Evolutionary conservation across 768 basidiomycete genomes (phyloP).

Genomic region (Tylopilus cervinicoccineus): DNA sequence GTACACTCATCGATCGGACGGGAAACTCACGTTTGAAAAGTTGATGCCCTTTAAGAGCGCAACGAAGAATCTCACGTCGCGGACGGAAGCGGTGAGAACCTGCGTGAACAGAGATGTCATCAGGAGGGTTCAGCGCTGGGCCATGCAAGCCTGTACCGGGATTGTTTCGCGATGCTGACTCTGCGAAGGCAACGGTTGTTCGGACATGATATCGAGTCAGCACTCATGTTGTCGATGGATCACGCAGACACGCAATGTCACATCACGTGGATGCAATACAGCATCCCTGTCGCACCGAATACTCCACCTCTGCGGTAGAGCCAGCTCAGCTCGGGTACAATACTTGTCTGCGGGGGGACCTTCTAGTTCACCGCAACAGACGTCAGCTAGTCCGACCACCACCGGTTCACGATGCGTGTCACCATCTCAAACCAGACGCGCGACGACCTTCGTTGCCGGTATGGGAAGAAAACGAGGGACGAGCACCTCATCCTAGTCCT

Average conservation of each 20-base stretch:
- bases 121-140: neutral
- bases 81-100: conserved; percentile 68
- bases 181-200: conserved; percentile 13
- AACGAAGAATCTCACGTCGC: conserved; percentile 80
- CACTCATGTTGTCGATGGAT: too few relatives aligned
- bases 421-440: conserved; percentile 37
- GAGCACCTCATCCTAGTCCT: conserved; percentile 16
- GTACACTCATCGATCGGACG: neutral
- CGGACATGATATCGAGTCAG: conserved; percentile 14
- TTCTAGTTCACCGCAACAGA: neutral
- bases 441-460: conserved; percentile 22
- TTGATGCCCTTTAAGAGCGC: conserved; percentile 78
- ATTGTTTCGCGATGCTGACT: conserved; percentile 19
- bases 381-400: too few relatives aligned
- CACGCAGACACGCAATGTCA: neutral
- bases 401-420: conserved; percentile 31
- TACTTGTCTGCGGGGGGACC: neutral
- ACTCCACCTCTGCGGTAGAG: too few relatives aligned
- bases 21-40: conserved; percentile 64
- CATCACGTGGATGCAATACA: conserved; percentile 12
- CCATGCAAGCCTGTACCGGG: conserved; percentile 16
- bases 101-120: conserved; percentile 13
- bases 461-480: neutral
- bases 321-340: neutral
- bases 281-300: too few relatives aligned